Conservation (phyloP, 352 stramenopile genomes). For the Globisporangium polare region DNA sequence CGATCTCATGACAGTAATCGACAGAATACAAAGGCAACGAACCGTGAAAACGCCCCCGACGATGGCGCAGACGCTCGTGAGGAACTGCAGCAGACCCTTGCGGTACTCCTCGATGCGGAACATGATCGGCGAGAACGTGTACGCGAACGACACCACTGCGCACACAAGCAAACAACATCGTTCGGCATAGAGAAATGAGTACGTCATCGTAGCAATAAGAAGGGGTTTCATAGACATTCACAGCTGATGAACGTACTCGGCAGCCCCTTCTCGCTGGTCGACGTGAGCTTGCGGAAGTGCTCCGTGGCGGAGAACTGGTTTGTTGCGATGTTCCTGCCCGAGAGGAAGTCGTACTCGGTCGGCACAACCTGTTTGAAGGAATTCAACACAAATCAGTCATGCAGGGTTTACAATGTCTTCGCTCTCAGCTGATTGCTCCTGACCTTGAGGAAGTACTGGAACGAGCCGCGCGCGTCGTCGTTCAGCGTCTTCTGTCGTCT, state of each 20-base stretch:
- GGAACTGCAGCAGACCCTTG: constrained; percentile 87
- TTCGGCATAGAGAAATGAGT: constrained; percentile 8
- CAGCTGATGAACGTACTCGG: constrained; percentile 48
- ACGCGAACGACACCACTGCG: constrained; percentile 95
- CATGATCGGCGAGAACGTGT: constrained; percentile 96
- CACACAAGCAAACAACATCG: neutral
- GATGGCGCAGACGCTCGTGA: constrained; percentile 92
- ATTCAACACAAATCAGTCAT: neutral
- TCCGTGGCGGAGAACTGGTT: constrained; percentile 99
- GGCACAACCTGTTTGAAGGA: constrained; percentile 87
- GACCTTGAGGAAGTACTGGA: constrained; percentile 86
- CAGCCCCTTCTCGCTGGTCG: constrained; percentile 82
- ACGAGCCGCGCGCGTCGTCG: constrained; percentile 51
- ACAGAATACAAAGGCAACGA: constrained; percentile 8
- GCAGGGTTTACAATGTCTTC: neutral
- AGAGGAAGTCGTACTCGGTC: constrained; percentile 92
- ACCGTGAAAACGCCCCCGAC: constrained; percentile 91
- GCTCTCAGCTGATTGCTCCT: neutral
- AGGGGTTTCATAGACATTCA: constrained; percentile 4
- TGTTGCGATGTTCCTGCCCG: constrained; percentile 83
- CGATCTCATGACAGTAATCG: neutral
- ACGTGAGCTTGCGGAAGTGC: constrained; percentile 88
- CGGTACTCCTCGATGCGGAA: constrained; percentile 93
- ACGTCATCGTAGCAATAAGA: constrained; percentile 15
- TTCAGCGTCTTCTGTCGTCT: constrained; percentile 55